Conservation (phyloP, 179 eudicot genomes). For the Camellia oleifera region DNA sequence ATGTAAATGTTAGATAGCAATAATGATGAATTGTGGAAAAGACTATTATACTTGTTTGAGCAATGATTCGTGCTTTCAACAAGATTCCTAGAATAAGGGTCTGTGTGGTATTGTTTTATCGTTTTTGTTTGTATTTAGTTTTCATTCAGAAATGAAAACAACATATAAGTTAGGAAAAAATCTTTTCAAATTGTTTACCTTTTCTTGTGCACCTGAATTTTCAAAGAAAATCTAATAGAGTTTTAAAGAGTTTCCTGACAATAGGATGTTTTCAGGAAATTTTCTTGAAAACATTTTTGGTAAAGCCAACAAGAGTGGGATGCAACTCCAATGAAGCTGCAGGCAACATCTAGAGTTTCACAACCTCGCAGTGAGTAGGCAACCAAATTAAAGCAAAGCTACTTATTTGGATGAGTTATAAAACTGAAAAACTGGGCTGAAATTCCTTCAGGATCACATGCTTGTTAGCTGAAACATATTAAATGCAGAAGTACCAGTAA, state of each 20-base stretch:
- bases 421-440: background rate
- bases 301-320: background rate
- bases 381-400: background rate
- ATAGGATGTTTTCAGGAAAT: too few species aligned
- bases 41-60: background rate
- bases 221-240: too few species aligned
- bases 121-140: background rate
- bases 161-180: background rate
- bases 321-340: background rate
- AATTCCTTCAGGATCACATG: background rate
- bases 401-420: background rate
- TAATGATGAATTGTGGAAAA: background rate
- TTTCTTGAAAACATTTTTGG: background rate
- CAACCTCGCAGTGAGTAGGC: background rate
- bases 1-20: constrained; percentile 13
- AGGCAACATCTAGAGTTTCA: background rate
- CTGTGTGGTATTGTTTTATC: background rate
- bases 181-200: background rate
- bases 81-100: background rate
- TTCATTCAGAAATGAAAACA: background rate
- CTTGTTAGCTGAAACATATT: background rate
- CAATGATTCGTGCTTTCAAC: background rate
- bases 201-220: too few species aligned
- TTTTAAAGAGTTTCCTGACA: background rate
- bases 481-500: background rate